Evolutionary conservation across 2,329 filamentous ascomycete species (phyloP).

Genomic region (Sporothrix mexicana): DNA sequence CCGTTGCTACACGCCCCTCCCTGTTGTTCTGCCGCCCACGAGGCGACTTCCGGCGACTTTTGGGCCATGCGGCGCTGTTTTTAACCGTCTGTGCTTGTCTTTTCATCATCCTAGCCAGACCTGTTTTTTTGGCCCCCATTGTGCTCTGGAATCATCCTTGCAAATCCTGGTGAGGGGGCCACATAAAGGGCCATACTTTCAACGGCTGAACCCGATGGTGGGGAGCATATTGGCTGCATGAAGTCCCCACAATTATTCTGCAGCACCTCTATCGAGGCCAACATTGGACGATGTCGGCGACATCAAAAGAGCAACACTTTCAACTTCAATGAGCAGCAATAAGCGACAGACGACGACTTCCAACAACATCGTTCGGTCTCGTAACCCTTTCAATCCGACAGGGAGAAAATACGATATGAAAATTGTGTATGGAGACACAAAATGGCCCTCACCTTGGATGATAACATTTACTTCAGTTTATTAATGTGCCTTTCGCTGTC

Average conservation of each 20-base stretch:
- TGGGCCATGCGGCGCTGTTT: background rate
- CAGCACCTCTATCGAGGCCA: background rate
- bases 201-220: conserved; percentile 26
- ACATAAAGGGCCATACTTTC: background rate
- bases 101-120: background rate
- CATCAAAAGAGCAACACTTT: background rate
- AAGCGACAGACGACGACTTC: no score
- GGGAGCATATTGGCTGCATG: conserved; percentile 10
- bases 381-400: no score
- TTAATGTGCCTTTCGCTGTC: background rate
- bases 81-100: background rate
- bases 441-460: background rate
- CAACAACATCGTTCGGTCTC: background rate
- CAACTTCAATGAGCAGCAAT: background rate
- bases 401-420: no score
- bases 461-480: background rate
- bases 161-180: background rate
- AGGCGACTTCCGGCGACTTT: background rate
- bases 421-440: no score
- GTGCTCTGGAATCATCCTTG: conserved; percentile 2
- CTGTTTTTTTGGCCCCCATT: no score
- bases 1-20: background rate
- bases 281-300: no score
- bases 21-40: background rate
- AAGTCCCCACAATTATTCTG: conserved; percentile 10